Percentiles rank a stretch among this genome's conserved stretches.
These are phyloP conservation scores for Fistulifera pelliculosa DNA, from an alignment of 108 stramenopile genomes.

Conservation along the genomic window DNA sequence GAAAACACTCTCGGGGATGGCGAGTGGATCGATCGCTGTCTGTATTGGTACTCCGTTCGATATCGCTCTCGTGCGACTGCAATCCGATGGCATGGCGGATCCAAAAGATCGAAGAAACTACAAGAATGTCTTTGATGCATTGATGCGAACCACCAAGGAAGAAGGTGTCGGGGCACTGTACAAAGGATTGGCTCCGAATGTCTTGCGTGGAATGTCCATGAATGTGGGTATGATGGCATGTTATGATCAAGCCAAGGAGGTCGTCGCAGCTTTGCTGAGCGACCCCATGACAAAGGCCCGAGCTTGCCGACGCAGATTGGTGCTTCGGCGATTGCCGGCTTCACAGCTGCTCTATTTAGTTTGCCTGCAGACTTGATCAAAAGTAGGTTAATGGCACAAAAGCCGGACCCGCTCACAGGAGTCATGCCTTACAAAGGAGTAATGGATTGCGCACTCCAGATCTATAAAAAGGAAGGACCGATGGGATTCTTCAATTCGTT, in stretches of 20 bases:
- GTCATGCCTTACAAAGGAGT: constrained; percentile 89
- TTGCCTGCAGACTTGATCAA: constrained; percentile 98
- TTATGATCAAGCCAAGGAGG: constrained; percentile 97
- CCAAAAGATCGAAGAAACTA: constrained; percentile 86
- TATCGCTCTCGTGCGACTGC: constrained; percentile 94
- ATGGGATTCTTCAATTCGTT: constrained; percentile 93
- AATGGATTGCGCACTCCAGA: constrained; percentile 75
- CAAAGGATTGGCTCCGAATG: constrained; percentile 90
- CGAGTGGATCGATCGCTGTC: constrained; percentile 91
- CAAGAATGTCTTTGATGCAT: constrained; percentile 95
- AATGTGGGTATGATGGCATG: constrained; percentile 99
- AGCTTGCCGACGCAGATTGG: constrained; percentile 77
- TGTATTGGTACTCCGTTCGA: constrained; percentile 98
- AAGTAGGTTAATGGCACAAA: constrained; percentile 89
- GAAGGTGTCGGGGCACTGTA: constrained; percentile 94
- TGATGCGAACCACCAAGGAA: constrained; percentile 79
- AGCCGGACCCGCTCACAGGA: constrained; percentile 73
- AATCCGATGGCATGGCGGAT: constrained; percentile 92
- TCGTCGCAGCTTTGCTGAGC: constrained; percentile 47
- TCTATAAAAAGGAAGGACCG: constrained; percentile 80
- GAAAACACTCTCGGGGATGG: constrained; percentile 90
- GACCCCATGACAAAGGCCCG: constrained; percentile 83
- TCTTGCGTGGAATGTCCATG: constrained; percentile 97
- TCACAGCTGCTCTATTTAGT: constrained; percentile 90
- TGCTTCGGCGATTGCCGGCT: constrained; percentile 77